Percentiles rank a stretch among this genome's conserved stretches.
Conservation (phyloP, 306 rosid species). For the Cicer cuneatum region DNA sequence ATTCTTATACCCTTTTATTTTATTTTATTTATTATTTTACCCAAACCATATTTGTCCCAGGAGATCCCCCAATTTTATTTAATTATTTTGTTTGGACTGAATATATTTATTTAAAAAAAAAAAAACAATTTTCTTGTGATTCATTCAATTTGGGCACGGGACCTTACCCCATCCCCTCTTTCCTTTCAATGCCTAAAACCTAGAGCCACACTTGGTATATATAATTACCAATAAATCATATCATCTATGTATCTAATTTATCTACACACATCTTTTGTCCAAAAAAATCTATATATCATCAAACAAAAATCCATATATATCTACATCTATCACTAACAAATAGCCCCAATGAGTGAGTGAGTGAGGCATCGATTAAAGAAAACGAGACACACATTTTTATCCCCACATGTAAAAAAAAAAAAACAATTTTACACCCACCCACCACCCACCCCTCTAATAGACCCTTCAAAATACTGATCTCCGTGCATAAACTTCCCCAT, state of each 20-base stretch:
- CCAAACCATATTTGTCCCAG: background rate
- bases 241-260: background rate
- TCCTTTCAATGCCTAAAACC: slow-evolving; percentile 45
- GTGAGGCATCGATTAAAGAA: slow-evolving; percentile 49
- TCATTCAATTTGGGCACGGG: slow-evolving; percentile 65
- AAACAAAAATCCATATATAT: too few relatives aligned
- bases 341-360: slow-evolving; percentile 33
- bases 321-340: slow-evolving; percentile 39
- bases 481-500: slow-evolving; percentile 46
- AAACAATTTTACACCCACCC: slow-evolving; percentile 38
- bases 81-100: too few relatives aligned
- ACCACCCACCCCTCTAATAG: slow-evolving; percentile 41
- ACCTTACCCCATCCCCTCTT: slow-evolving; percentile 45
- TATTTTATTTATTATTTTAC: background rate
- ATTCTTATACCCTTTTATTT: background rate
- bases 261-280: background rate
- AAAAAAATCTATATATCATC: too few relatives aligned
- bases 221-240: background rate
- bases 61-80: background rate
- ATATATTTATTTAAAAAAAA: background rate
- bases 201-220: slow-evolving; percentile 46
- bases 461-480: slow-evolving; percentile 48
- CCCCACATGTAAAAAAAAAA: slow-evolving; percentile 43
- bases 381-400: background rate
- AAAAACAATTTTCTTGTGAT: background rate